These are phyloP conservation scores for Salix viminalis DNA, from an alignment of 345 rosid species.

Conservation along the genomic window DNA sequence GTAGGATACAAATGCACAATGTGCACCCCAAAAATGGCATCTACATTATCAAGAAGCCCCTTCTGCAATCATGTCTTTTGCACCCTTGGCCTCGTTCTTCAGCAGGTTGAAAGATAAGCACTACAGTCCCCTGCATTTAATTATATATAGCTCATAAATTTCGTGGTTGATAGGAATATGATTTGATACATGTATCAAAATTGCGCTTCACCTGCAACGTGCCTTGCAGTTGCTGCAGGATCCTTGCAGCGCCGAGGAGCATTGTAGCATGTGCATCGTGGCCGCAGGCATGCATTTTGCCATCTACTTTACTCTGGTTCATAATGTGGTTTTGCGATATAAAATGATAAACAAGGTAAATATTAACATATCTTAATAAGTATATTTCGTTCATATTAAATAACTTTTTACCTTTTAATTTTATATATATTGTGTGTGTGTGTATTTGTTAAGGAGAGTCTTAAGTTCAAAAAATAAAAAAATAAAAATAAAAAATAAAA, in stretches of 20 bases:
- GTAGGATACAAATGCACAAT: constrained; percentile 31
- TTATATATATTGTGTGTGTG: too few species aligned
- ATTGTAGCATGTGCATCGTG: constrained; percentile 54
- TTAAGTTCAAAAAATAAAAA: too few species aligned
- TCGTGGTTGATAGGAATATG: neutral
- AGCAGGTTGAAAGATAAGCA: constrained; percentile 66
- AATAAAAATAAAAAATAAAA: too few species aligned
- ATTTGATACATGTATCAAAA: neutral
- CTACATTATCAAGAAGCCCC: constrained; percentile 47
- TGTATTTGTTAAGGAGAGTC: too few species aligned
- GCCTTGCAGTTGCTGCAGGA: constrained; percentile 40
- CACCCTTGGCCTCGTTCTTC: constrained; percentile 60
- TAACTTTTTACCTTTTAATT: too few species aligned
- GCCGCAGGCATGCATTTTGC: constrained; percentile 62
- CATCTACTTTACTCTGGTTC: constrained; percentile 33
- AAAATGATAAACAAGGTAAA: too few species aligned
- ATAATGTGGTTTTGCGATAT: too few species aligned
- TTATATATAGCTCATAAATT: neutral
- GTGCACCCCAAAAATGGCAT: constrained; percentile 58
- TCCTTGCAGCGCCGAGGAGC: constrained; percentile 65
- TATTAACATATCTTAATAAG: too few species aligned
- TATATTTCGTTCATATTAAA: too few species aligned
- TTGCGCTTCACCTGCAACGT: constrained; percentile 27
- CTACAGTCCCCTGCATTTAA: constrained; percentile 47
- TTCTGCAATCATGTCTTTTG: constrained; percentile 48